Percentiles rank a stretch among this genome's conserved stretches.
These are phyloP conservation scores for Eucommia ulmoides DNA, from an alignment of 257 asterid genomes.

Conservation along the genomic window DNA sequence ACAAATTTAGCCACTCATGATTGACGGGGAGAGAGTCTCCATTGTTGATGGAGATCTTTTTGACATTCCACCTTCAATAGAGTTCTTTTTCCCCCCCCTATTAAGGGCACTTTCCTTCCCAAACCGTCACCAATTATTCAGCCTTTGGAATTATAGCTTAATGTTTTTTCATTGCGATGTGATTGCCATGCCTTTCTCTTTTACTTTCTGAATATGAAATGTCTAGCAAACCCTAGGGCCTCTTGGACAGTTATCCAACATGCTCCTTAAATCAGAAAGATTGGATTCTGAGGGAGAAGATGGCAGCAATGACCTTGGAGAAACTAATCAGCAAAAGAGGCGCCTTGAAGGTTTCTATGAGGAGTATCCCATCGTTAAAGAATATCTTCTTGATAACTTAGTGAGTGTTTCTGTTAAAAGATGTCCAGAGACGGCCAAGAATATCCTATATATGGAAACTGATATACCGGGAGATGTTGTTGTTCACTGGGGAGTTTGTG, in stretches of 20 bases:
- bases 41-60: too few relatives aligned
- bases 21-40: too few relatives aligned
- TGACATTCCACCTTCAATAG: too few relatives aligned
- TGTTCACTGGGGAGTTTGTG: conserved; percentile 91
- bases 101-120: too few relatives aligned
- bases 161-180: too few relatives aligned
- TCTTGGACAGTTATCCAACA: conserved; percentile 48
- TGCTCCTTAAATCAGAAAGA: conserved; percentile 39
- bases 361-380: conserved; percentile 60
- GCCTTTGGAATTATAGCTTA: too few relatives aligned
- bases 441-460: conserved; percentile 59
- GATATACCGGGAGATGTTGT: conserved; percentile 81
- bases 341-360: conserved; percentile 62
- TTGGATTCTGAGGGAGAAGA: conserved; percentile 27
- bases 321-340: conserved; percentile 18
- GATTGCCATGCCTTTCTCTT: not conserved
- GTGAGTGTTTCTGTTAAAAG: conserved; percentile 52
- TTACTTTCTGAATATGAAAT: not conserved
- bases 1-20: too few relatives aligned
- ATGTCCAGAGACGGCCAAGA: conserved; percentile 35
- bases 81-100: too few relatives aligned
- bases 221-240: conserved; percentile 44
- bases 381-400: conserved; percentile 30
- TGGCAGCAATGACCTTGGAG: conserved; percentile 12
- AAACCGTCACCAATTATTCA: too few relatives aligned